Conservation (phyloP, 2,329 filamentous ascomycete genomes). For the Arachnomyces sp. region DNA sequence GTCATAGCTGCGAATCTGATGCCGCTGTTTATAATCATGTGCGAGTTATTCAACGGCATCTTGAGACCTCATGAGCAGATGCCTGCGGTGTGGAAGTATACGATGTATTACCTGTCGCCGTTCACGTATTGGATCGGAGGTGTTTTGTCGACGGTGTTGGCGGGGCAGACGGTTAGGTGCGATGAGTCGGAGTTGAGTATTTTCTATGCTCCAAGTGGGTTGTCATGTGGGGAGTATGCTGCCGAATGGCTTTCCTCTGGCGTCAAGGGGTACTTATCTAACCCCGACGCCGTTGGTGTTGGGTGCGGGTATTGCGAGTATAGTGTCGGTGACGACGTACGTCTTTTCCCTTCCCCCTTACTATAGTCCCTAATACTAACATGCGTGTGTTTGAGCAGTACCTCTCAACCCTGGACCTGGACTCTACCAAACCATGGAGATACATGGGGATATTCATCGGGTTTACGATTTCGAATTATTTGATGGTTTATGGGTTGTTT, state of each 20-base stretch:
- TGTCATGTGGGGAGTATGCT: conserved; percentile 70
- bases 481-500: conserved; percentile 28
- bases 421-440: conserved; percentile 27
- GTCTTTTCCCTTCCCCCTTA: conserved; percentile 5
- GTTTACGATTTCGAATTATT: conserved; percentile 27
- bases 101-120: conserved; percentile 77
- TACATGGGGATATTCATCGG: conserved; percentile 28
- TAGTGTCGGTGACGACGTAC: conserved; percentile 33
- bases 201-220: conserved; percentile 59
- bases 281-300: conserved; percentile 48
- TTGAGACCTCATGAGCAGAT: conserved; percentile 72
- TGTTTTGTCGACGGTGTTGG: conserved; percentile 69
- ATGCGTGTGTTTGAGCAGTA: conserved; percentile 15
- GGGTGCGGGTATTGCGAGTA: conserved; percentile 76
- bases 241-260: conserved; percentile 56
- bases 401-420: conserved; percentile 21
- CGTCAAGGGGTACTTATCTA: conserved; percentile 63
- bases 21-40: conserved; percentile 75
- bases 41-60: conserved; percentile 80
- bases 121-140: conserved; percentile 77
- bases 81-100: conserved; percentile 68
- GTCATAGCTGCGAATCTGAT: conserved; percentile 74
- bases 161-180: conserved; percentile 58
- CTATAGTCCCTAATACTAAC: conserved; percentile 5
- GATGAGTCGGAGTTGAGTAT: conserved; percentile 54